Evolutionary conservation across 192 early-diverging fungal genomes (phyloP), one percentile per base, ranked within the genome.

Genomic region (Kickxella alabastrina): DNA sequence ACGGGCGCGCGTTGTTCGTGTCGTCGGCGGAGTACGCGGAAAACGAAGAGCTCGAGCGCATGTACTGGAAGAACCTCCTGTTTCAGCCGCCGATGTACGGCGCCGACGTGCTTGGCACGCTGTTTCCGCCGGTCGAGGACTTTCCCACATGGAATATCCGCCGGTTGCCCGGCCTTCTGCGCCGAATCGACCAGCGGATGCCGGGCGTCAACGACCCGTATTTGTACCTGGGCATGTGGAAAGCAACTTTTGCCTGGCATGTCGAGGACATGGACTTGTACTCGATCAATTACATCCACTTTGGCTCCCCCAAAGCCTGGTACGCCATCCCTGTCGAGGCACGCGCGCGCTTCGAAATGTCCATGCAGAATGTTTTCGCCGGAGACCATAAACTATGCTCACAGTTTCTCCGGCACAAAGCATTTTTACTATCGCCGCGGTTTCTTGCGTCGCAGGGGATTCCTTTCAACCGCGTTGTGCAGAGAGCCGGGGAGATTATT

Each of bases 191-290:
- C 35, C 80, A 86, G 31, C 75, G 79, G 12, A 63, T 96, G 52
- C 93, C 95, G 4, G 95, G 95, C 25, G 92, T 98, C 45, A 98
- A 92, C 60, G 84, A 83, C n/a, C 92, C 95, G 4, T 98, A 97
- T 49, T 67, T 98, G 38, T 98, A 98, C 60, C 88, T 94, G 73
- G 95, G 95, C 24, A 92, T 93, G 91, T 98, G 92, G 91, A 95
- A 94, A 59, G 89, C 92, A 3, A 95, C 92, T 12, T 97, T 95
- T 85, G 86, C 95, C 0, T 98, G 92, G 95, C 92, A 98, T 51
- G 86, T 95, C 1, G 95, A 98, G 78, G 95, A 98, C 70, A 92
- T 95, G 89, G 95, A 96, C 53, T 64, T 96, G 37, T 93, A 90
- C 66, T 91, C 90, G 24, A 91, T 92, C 68, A 97, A 91, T 69